Evolutionary conservation across 2,329 filamentous ascomycete species (phyloP), one percentile per base, ranked within the genome.

Genomic region (Colletotrichum caudatum): DNA sequence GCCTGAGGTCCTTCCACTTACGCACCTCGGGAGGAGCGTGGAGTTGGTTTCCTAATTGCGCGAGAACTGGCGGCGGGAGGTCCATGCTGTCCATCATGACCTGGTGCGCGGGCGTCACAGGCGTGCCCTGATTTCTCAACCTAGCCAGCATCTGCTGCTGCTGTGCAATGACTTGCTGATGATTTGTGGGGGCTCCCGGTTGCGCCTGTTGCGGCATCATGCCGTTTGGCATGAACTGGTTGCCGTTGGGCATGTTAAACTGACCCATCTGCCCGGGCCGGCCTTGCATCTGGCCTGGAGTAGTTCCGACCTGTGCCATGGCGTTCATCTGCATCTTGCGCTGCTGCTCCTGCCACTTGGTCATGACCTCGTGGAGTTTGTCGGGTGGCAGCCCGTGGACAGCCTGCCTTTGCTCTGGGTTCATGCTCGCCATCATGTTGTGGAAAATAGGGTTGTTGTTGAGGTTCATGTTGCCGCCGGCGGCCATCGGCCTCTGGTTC

Each of bases 311-410:
- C 39, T 76, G 76, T 37, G 76, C 77, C 74, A 76, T 77, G 37
- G 79, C 80, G 37, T 77, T 80, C 76, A 81, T 76, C 20, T 75
- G 74, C 74, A 80, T 77, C 60, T 78, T 79, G 41, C 79, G 81
- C 20, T 81, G 79, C 63, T 77, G 75, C 51, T 77, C 80, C 70
- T 85, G 80, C 86, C 85, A 89, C 72, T 83, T 86, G 23, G 80
- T 78, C 60, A 90, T 80, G 64, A 88, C 76, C 51, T 90, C 87
- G 33, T 84, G 83, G 14, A 88, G 76, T 77, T 88, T 87, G 1
- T 88, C 86, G 0, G 81, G 82, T 0, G 86, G 81, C 57, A 89
- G 72, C 14, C 72, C 76, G 46, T 81, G 79, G 9, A 90, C 78
- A 1, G 81, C 78, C 50, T 83, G 80, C 39, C 85, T 83, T 62